phyloP scores from a whole-genome alignment of 768 basidiomycete species.

The Postia placenta region DNA sequence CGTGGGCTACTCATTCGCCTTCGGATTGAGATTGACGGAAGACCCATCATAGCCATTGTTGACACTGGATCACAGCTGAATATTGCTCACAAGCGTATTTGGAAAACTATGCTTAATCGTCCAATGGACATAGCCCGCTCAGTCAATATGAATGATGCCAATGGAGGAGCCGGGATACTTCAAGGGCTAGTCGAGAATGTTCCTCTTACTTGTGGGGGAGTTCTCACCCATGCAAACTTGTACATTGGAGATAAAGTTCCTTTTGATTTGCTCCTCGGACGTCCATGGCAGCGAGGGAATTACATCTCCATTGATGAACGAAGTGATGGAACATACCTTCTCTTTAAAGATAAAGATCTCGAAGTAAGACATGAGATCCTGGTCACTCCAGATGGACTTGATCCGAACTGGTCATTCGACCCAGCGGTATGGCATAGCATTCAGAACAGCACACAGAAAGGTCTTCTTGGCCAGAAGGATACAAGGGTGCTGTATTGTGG shows the following conservation, averaged over 20 bases:
- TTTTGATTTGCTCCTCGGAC: constrained; percentile 17
- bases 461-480: neutral
- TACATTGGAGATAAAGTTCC: constrained; percentile 9
- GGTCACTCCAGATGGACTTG: constrained; percentile 13
- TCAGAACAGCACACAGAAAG: too few relatives aligned
- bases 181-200: too few relatives aligned
- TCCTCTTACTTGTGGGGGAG: too few relatives aligned
- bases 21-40: too few relatives aligned
- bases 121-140: too few relatives aligned
- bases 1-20: too few relatives aligned
- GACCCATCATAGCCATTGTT: too few relatives aligned
- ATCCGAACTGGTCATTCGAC: neutral
- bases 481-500: neutral
- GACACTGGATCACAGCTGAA: too few relatives aligned
- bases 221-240: constrained; percentile 5
- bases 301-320: constrained; percentile 21
- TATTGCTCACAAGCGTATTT: too few relatives aligned
- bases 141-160: too few relatives aligned
- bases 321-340: constrained; percentile 22
- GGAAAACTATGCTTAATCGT: too few relatives aligned
- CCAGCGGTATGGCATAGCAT: neutral
- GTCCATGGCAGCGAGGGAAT: constrained; percentile 22
- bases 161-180: too few relatives aligned
- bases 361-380: constrained; percentile 12
- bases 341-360: constrained; percentile 15